These are phyloP conservation scores for Solanum peruvianum DNA, from an alignment of 257 asterid genomes.

Conservation along the genomic window DNA sequence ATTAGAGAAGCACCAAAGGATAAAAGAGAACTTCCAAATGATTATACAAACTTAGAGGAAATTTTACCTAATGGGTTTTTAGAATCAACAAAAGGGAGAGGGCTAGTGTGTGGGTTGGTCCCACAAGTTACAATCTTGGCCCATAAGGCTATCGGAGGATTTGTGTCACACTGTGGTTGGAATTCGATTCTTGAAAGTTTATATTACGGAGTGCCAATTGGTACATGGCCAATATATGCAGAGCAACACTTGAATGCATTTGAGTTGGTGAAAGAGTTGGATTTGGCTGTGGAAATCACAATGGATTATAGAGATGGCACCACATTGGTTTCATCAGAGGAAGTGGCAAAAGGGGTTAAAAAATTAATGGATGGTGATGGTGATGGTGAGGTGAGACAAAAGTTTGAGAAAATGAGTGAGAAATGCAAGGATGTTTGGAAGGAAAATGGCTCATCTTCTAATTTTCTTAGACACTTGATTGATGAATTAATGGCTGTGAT, in stretches of 20 bases:
- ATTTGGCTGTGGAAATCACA: slow-evolving; percentile 6
- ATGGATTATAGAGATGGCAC: not conserved
- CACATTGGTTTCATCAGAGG: not conserved
- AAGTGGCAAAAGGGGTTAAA: slow-evolving; percentile 1
- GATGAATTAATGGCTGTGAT: not conserved
- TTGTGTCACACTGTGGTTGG: slow-evolving; percentile 16
- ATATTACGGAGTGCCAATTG: slow-evolving; percentile 3
- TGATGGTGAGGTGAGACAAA: not conserved
- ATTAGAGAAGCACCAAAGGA: not conserved
- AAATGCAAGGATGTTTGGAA: slow-evolving; percentile 1
- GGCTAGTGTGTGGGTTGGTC: slow-evolving; percentile 7
- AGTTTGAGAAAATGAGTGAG: slow-evolving; percentile 2
- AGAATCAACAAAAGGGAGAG: not conserved
- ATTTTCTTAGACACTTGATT: not conserved
- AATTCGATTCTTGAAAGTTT: slow-evolving; percentile 7
- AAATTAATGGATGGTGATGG: slow-evolving; percentile 1
- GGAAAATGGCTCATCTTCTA: slow-evolving; percentile 10
- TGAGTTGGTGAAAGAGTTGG: slow-evolving; percentile 9
- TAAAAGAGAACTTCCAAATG: not conserved
- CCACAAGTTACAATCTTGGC: slow-evolving; percentile 11
- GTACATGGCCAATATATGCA: slow-evolving; percentile 13
- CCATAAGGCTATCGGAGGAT: slow-evolving; percentile 8
- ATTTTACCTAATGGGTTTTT: not conserved
- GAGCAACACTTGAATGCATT: slow-evolving; percentile 14
- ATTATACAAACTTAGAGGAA: not conserved